Base-by-base conservation (phyloP, 805 yeast genomes). In the Wickerhamomyces strasburgensis region DNA sequence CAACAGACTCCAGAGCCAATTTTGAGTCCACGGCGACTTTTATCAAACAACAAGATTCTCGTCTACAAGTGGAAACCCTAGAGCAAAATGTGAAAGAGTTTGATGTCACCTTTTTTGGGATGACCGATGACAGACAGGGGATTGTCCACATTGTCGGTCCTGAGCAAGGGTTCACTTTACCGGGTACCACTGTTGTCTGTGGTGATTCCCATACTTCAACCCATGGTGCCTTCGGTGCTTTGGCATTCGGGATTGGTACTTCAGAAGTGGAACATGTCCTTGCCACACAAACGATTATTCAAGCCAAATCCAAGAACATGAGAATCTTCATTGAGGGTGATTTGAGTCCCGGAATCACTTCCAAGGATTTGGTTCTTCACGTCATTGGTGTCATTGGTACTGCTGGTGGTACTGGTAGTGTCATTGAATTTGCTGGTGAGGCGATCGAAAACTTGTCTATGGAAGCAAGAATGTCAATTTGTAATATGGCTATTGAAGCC, bases 151-250 rank as follows among this genome's bases (percentile, higher is more conserved):
- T 93, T 49, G 95, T 93, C 42, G 99, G 98, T 33, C 99, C 98
- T 27, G 98, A 93, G 62, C 98, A 93, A 67, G 98, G 98, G 35
- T 93, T 93, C 68, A 93, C 98, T 25, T 72, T 93, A 36, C 98
- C 98, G 26, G 98, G 98, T 53, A 88, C 98, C 35, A 93, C 98
- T 4, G 96, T 93, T 24, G 99, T 93, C 30, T 93, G 98, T 67
- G 99, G 99, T 63, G 99, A 93, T 62, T 88, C 97, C 4, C 99
- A 93, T 62, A 93, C 98, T 19, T 87, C 97, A 3, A 93, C 99
- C 1, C 98, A 93, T 59, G 98, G 99, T 54, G 98, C 98, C 30
- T 93, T 93, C 58, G 98, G 99, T 45, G 70, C 98, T 8, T 73
- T 93, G 40, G 98, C 98, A 10, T 93, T 93, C 55, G 99, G 99